Evolutionary conservation across 192 early-diverging fungal species (phyloP).

Genomic region (Rhizophagus prolifer): DNA sequence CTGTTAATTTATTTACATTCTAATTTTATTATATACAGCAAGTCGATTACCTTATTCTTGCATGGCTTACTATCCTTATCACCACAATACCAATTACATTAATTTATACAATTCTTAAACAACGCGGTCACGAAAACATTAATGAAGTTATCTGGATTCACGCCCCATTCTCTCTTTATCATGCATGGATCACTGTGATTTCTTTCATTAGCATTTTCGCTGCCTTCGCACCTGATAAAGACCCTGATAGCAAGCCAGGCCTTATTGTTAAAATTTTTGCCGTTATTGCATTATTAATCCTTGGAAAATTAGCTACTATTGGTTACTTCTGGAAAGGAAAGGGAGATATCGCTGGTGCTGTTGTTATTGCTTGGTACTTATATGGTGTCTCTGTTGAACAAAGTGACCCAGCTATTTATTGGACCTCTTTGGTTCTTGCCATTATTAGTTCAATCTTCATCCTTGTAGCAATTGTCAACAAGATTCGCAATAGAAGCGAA

Average conservation of each 20-base stretch:
- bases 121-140: conserved; percentile 34
- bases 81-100: conserved; percentile 56
- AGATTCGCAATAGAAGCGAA: conserved; percentile 34
- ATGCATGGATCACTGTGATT: conserved; percentile 63
- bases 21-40: not conserved
- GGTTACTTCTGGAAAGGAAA: conserved; percentile 59
- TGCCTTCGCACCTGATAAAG: conserved; percentile 48
- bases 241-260: conserved; percentile 37
- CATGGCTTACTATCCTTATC: conserved; percentile 57
- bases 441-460: conserved; percentile 47
- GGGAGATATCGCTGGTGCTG: conserved; percentile 64
- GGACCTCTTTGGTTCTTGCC: conserved; percentile 47
- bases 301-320: conserved; percentile 51
- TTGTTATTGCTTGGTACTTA: conserved; percentile 60
- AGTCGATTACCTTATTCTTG: conserved; percentile 48
- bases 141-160: conserved; percentile 56
- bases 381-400: conserved; percentile 52
- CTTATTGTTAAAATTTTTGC: conserved; percentile 47
- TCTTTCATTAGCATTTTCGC: conserved; percentile 61
- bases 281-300: conserved; percentile 51
- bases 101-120: conserved; percentile 55
- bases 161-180: conserved; percentile 69
- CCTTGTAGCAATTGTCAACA: conserved; percentile 41
- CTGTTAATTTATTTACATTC: not conserved
- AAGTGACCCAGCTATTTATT: conserved; percentile 44